Percentiles rank a stretch among this genome's conserved stretches.
Conservation (phyloP, 2,329 filamentous ascomycete species). For the Rutstroemia sydowiana region DNA sequence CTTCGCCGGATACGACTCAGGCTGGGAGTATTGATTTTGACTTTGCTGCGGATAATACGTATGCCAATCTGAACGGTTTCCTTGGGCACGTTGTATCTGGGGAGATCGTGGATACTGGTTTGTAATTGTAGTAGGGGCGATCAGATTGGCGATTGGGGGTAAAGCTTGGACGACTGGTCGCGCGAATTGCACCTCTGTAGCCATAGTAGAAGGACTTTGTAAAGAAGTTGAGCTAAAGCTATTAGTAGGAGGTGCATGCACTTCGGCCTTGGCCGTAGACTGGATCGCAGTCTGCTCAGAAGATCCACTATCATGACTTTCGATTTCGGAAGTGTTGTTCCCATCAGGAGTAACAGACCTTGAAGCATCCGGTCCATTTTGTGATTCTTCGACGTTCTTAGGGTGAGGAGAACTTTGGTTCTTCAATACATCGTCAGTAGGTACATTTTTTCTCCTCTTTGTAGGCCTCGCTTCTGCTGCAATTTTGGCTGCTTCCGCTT, state of each 20-base stretch:
- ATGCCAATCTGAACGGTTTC: too few relatives aligned
- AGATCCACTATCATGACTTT: neutral
- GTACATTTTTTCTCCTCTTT: constrained; percentile 4
- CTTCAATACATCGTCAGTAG: neutral
- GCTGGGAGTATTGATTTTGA: too few relatives aligned
- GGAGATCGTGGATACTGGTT: too few relatives aligned
- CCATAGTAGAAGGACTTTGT: too few relatives aligned
- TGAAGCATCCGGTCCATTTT: neutral
- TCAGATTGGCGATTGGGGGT: too few relatives aligned
- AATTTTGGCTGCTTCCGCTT: constrained; percentile 2
- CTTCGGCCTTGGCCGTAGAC: neutral
- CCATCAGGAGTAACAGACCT: neutral
- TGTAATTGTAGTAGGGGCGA: too few relatives aligned
- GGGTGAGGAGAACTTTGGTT: neutral
- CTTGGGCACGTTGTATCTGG: too few relatives aligned
- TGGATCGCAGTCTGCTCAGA: neutral
- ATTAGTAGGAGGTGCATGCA: neutral
- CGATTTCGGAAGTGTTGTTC: neutral
- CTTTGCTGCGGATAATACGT: too few relatives aligned
- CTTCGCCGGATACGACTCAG: too few relatives aligned
- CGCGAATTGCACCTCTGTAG: too few relatives aligned
- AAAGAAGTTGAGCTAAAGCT: neutral
- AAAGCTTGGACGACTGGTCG: too few relatives aligned
- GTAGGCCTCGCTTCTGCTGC: neutral
- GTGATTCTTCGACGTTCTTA: neutral